Evolutionary conservation across 108 stramenopile genomes (phyloP).

Genomic region (Pseudonitzschia pungens): DNA sequence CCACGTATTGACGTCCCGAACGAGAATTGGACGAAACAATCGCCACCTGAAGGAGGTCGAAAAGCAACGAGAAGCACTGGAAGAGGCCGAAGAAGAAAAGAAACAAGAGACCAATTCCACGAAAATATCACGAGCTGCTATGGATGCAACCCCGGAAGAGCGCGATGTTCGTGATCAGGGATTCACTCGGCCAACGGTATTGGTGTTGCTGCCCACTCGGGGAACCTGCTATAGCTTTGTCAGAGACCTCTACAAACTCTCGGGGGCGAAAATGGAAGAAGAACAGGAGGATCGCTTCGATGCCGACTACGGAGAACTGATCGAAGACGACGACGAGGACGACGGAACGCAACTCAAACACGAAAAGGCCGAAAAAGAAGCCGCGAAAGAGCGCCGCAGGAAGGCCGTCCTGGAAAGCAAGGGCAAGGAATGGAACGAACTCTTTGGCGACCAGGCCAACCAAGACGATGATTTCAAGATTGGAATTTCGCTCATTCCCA

Average conservation of each 20-base stretch:
- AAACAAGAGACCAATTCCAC: background rate
- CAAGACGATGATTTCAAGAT: slow-evolving; percentile 94
- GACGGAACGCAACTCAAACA: slow-evolving; percentile 19
- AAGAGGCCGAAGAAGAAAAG: slow-evolving; percentile 12
- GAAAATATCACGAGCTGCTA: slow-evolving; percentile 2
- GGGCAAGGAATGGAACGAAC: slow-evolving; percentile 84
- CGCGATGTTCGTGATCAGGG: slow-evolving; percentile 80
- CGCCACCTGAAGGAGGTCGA: slow-evolving; percentile 47
- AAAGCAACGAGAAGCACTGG: slow-evolving; percentile 23
- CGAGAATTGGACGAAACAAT: slow-evolving; percentile 67
- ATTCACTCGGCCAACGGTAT: slow-evolving; percentile 79
- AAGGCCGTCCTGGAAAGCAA: slow-evolving; percentile 57
- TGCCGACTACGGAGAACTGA: slow-evolving; percentile 59
- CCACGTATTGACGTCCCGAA: slow-evolving; percentile 70
- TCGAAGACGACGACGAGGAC: slow-evolving; percentile 37
- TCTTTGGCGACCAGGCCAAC: slow-evolving; percentile 88
- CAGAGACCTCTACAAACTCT: slow-evolving; percentile 44
- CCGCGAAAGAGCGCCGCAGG: slow-evolving; percentile 11
- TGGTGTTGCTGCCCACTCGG: slow-evolving; percentile 81
- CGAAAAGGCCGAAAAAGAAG: slow-evolving; percentile 3
- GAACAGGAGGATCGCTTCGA: slow-evolving; percentile 70
- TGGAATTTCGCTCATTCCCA: slow-evolving; percentile 82
- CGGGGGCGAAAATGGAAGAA: slow-evolving; percentile 34
- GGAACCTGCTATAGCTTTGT: slow-evolving; percentile 74
- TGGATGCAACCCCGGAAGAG: slow-evolving; percentile 20